These are phyloP conservation scores for Termitomyces sp. DNA, from an alignment of 768 basidiomycete genomes.

Conservation along the genomic window DNA sequence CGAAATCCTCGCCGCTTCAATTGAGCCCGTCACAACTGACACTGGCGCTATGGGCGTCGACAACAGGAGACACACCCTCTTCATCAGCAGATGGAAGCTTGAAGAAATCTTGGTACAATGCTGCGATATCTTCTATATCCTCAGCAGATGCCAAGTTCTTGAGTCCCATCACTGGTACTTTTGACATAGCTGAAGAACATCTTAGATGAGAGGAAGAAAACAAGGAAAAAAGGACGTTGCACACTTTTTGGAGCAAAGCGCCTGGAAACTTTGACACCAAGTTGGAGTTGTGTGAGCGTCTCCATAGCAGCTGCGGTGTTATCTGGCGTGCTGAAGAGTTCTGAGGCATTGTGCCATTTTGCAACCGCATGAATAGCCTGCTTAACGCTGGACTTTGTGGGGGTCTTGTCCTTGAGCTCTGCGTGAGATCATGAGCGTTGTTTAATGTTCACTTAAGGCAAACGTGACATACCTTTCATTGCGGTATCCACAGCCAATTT, in stretches of 20 bases:
- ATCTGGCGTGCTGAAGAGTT: background rate
- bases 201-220: too few species aligned
- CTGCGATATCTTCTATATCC: conserved; percentile 1
- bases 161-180: conserved; percentile 3
- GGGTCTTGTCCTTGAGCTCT: background rate
- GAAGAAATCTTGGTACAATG: too few species aligned
- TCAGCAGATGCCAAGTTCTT: conserved; percentile 8
- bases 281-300: conserved; percentile 1
- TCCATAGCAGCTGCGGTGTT: background rate
- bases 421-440: background rate
- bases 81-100: too few species aligned
- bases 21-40: too few species aligned
- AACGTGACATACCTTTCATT: conserved; percentile 8
- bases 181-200: background rate
- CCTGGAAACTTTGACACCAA: background rate
- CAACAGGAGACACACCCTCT: too few species aligned
- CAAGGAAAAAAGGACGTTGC: too few species aligned
- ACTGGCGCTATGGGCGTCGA: too few species aligned
- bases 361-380: conserved; percentile 2
- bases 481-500: background rate
- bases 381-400: conserved; percentile 1
- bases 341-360: background rate
- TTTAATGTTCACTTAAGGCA: too few species aligned
- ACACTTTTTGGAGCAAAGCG: background rate
- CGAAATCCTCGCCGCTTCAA: background rate